Base-by-base conservation (phyloP, 2,329 filamentous ascomycete species). In the Hymenoscyphus infarciens region DNA sequence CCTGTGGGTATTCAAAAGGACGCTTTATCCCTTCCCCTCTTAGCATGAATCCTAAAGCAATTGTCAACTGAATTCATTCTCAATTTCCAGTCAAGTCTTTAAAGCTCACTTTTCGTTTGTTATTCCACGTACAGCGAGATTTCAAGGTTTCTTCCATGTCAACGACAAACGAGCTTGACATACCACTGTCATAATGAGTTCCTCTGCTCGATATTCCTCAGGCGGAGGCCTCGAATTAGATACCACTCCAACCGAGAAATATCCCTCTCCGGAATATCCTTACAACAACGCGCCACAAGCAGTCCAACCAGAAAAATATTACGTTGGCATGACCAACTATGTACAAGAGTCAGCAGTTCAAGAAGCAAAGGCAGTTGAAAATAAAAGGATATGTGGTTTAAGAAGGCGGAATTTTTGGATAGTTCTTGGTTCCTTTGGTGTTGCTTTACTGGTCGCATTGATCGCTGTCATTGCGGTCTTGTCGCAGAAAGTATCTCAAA, bases 401-500 rank as follows among this genome's bases (percentile, higher is more conserved):
- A 55, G 38, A 7, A 39, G 22, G 39, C 25, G 54, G 31, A 53
- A 19, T 22, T 57, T 57, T 19, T 61, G 60, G 60, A 38, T 57
- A 19, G 15, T 57, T n/a, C 7, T 57, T 33, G 39, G 22, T 22
- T 16, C 39, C 11, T 15, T 57, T 33, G 39, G 16, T n/a, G 31
- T 38, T 25, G 31, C 29, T 4, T 19, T 22, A 27, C 27, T 33
- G 2, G 19, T 57, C 5, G 54, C 57, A 6, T 35, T 61, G 1
- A 57, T 57, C 6, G 55, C 31, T 25, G 33, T 39, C n/a, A 27
- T 61, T 15, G 35, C 25, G n/a, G 29, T n/a, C 8, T 38, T 56
- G 25, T 45, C 54, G 16, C 54, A 31, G 8, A 19, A 49, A 59
- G 6, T 49, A 59, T 27, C 53, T 55, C 53, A 55, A 55, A n/a